A percentile compares a stretch with the other conserved stretches of the same genome.
phyloP scores from a whole-genome alignment of 495 filamentous ascomycete genomes.

The Podospora bellae-mahoneyi region DNA sequence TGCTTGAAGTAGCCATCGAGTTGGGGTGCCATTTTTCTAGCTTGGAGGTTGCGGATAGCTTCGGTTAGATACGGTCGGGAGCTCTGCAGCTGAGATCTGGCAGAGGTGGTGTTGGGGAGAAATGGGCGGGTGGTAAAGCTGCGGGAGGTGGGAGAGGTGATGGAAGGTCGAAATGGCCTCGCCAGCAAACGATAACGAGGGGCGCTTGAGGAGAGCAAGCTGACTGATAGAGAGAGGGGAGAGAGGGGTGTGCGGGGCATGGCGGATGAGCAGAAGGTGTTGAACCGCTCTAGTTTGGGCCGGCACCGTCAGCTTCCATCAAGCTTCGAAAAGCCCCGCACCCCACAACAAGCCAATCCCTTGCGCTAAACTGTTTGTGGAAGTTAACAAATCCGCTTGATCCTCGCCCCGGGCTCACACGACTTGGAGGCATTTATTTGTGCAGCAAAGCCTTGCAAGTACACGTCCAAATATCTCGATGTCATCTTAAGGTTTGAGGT shows the following conservation, averaged over 20 bases:
- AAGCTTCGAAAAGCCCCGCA: slow-evolving; percentile 1
- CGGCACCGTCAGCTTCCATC: not conserved
- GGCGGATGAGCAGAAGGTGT: slow-evolving; percentile 2
- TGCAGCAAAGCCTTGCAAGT: no score
- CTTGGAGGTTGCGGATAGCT: slow-evolving; percentile 48
- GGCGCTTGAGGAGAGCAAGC: slow-evolving; percentile 12
- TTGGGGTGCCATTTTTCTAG: slow-evolving; percentile 75
- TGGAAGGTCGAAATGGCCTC: not conserved
- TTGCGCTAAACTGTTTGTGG: not conserved
- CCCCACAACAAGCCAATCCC: not conserved
- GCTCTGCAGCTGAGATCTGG: not conserved
- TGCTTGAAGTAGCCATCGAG: slow-evolving; percentile 81
- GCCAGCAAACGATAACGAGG: not conserved
- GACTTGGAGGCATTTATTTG: no score
- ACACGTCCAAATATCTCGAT: no score
- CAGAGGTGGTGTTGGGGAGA: not conserved
- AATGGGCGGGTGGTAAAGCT: not conserved
- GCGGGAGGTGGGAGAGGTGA: not conserved
- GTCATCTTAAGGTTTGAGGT: no score
- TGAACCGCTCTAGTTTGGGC: not conserved
- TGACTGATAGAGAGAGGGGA: slow-evolving; percentile 11
- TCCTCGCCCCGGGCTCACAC: no score
- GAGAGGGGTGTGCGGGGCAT: slow-evolving; percentile 23
- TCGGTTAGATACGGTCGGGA: slow-evolving; percentile 45
- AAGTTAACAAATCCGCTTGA: not conserved